Base-by-base conservation (phyloP, 345 rosid genomes). In the Firmiana major region DNA sequence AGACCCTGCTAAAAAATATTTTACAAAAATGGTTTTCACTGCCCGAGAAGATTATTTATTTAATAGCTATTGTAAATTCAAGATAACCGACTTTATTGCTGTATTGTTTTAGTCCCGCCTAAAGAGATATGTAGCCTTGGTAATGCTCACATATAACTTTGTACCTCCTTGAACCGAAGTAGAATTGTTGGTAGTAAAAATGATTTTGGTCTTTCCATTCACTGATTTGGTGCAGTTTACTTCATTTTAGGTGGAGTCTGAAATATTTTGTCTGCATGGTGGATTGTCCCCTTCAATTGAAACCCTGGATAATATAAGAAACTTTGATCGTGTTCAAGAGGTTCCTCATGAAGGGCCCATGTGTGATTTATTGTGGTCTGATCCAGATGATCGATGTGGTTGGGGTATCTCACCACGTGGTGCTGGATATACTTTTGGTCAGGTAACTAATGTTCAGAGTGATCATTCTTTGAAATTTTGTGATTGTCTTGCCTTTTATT, bases 321-420 rank as follows among this genome's bases (percentile, higher is more conserved):
- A 91, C 78, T 93, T 96, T 81, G 99, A 96, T 63, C 90, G 99
- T 36, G 94, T 93, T 80, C 98, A 96, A 86, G 99, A 93, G 86
- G 98, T 96, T 79, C 99, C 98, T 11, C 97, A 93, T 60, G 98
- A 96, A 86, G 99, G 99, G 43, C 97, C 99, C 45, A 96, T 96
- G 99, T 96, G 99, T 86, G 99, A 96, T 84, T 91, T 96, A 49
- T 86, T 96, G 80, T 96, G 99, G 98, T 93, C 98, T 84, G 98
- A 96, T 80, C 99, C 98, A 21, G 99, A 96, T 80, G 98, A 96
- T 77, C 86, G 99, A 48, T 93, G 98, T 80, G 98, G 99, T 63
- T 96, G 99, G 99, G 99, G 98, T 15, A 96, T 96, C 82, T 96
- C 99, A 76, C 99, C 98, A 21, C 91, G 97, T 74, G 99, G 99